These are phyloP conservation scores for Cryoendolithus antarcticus DNA, from an alignment of 2,329 filamentous ascomycete species.

Conservation along the genomic window DNA sequence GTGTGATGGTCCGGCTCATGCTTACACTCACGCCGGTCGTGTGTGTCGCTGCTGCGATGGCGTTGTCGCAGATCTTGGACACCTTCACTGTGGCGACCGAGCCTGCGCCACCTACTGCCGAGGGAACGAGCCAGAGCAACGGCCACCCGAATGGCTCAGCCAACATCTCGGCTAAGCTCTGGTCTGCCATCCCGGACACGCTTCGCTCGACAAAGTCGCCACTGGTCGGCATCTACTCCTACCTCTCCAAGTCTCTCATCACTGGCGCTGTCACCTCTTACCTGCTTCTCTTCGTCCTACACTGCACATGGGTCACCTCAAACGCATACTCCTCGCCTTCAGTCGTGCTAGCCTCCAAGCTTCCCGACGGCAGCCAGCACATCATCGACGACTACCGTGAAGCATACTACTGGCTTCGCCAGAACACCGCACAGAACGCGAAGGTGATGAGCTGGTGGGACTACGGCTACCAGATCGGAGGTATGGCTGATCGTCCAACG, in stretches of 20 bases:
- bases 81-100: slow-evolving; percentile 61
- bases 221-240: slow-evolving; percentile 70
- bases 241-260: slow-evolving; percentile 67
- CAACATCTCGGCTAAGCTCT: slow-evolving; percentile 41
- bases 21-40: slow-evolving; percentile 92
- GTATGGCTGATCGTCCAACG: slow-evolving; percentile 95
- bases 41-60: slow-evolving; percentile 84
- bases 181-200: slow-evolving; percentile 37
- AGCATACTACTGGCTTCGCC: slow-evolving; percentile 97
- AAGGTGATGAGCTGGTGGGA: slow-evolving; percentile 99
- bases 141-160: slow-evolving; percentile 27
- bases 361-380: slow-evolving; percentile 91
- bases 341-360: slow-evolving; percentile 80
- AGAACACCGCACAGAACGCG: slow-evolving; percentile 87
- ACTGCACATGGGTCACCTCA: slow-evolving; percentile 99
- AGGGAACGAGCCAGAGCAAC: slow-evolving; percentile 28
- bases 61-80: slow-evolving; percentile 80
- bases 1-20: slow-evolving; percentile 99
- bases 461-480: slow-evolving; percentile 98
- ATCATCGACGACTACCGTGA: slow-evolving; percentile 99
- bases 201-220: slow-evolving; percentile 63
- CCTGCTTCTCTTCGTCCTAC: slow-evolving; percentile 82
- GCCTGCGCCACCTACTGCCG: slow-evolving; percentile 35
- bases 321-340: slow-evolving; percentile 98
- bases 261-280: slow-evolving; percentile 63